Evolutionary conservation across 2,329 filamentous ascomycete genomes (phyloP), one percentile per base, ranked within the genome.

Genomic region (Gremmenia infestans): DNA sequence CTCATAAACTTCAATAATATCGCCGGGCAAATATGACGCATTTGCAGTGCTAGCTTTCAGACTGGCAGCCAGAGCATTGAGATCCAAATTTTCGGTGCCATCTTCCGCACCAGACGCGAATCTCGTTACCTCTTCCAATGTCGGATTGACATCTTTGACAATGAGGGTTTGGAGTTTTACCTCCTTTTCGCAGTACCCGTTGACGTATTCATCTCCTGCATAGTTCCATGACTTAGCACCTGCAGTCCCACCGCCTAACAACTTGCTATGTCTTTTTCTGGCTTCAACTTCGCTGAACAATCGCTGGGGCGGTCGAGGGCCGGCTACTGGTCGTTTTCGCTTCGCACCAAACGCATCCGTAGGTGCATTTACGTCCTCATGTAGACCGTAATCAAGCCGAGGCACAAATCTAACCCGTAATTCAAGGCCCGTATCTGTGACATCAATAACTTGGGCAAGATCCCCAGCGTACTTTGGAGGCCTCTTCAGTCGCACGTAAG

Each of bases 1-100:
- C 55, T 92, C 86, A 72, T 92, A 97, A 45, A 99, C 91, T 72
- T 97, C 93, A 22, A 99, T 92, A n/a, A 92, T 85, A 70, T 99
- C 94, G 36, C 95, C 95, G 3, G 92, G 89, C 5, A 96, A 81
- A 67, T 96, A 99, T 3, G 88, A 87, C 36, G 92, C 87, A 59
- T 88, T 88, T 8, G 86, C 84, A 57, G 88, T 89, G 63, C 85
- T 88, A 57, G 90, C 89, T 70, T 96, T 96, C 53, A 97, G 78
- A 63, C 91, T 96, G 49, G 91, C 89, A 8, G 93, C 91, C 52
- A 99, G 79, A 1, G 93, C 91, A 66, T 92, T 88, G 45, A 99
- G 81, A 73, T 99, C 94, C 37, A 99, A 81, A 62, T 95, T 96
- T 66, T 96, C 91, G 0, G 91, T 92, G 17, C 94, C 94, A 70